These are phyloP conservation scores for Yamadazyma akitaensis DNA, from an alignment of 805 yeast species.

Conservation along the genomic window DNA sequence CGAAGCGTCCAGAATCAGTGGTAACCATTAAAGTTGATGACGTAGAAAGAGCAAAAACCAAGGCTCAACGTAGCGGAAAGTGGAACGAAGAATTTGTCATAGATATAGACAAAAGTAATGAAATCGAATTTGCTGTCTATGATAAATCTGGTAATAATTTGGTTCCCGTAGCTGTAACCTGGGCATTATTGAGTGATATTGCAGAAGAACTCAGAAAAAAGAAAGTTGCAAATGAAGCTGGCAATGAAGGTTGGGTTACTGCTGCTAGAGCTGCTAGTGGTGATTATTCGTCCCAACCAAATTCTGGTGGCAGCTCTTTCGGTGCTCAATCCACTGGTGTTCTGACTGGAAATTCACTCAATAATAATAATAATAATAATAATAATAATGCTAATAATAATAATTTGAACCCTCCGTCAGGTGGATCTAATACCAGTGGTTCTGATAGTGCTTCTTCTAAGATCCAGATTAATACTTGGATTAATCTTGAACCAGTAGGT, in stretches of 20 bases:
- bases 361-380: background rate
- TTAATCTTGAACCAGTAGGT: conserved; percentile 90
- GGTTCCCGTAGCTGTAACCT: conserved; percentile 87
- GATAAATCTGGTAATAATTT: conserved; percentile 67
- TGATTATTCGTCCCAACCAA: background rate
- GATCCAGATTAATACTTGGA: conserved; percentile 73
- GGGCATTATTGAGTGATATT: conserved; percentile 88
- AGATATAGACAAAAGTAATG: conserved; percentile 86
- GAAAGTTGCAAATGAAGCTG: conserved; percentile 71
- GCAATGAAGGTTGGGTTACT: conserved; percentile 81
- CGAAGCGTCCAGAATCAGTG: conserved; percentile 75
- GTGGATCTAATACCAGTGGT: background rate
- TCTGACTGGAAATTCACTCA: background rate
- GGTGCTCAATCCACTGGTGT: background rate
- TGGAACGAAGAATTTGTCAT: conserved; percentile 83
- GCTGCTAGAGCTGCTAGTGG: conserved; percentile 27
- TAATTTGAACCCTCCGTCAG: background rate
- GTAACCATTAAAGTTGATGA: conserved; percentile 85
- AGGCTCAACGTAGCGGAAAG: conserved; percentile 68
- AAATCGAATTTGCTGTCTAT: conserved; percentile 81
- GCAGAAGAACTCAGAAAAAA: conserved; percentile 93
- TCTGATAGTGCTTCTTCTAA: conserved; percentile 7
- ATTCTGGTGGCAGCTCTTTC: background rate
- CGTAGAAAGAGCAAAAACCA: conserved; percentile 74
- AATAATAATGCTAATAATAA: background rate